Percentiles rank a stretch among this genome's conserved stretches.
Evolutionary conservation across 257 asterid genomes (phyloP).

Genomic region (Datura wrightii): DNA sequence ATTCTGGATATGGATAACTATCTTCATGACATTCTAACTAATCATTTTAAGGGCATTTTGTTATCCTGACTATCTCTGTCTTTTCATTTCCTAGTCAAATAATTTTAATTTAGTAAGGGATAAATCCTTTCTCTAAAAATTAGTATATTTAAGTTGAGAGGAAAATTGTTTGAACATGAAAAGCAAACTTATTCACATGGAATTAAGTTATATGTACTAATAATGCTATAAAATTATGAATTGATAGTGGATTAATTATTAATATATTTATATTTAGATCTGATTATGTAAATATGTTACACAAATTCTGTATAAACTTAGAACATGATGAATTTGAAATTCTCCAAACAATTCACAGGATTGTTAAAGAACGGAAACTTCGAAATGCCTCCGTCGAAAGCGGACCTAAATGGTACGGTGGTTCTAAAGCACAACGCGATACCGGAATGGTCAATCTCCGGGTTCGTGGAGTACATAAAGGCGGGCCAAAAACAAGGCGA

Average conservation of each 20-base stretch:
- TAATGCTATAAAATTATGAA: no score
- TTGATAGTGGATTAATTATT: no score
- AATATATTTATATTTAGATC: no score
- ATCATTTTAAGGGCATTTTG: not conserved
- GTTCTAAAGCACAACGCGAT: constrained; percentile 65
- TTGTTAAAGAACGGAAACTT: constrained; percentile 82
- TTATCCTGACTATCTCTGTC: not conserved
- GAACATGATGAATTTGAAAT: no score
- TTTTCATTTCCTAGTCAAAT: not conserved
- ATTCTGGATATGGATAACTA: constrained; percentile 22
- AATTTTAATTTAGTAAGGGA: not conserved
- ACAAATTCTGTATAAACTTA: no score
- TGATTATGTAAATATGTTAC: no score
- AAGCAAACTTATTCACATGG: no score
- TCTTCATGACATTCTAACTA: not conserved
- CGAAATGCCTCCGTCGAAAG: constrained; percentile 60
- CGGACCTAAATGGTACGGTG: constrained; percentile 72
- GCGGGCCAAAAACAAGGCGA: constrained; percentile 99
- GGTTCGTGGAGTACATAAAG: constrained; percentile 90
- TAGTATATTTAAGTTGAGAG: not conserved
- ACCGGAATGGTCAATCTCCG: constrained; percentile 75
- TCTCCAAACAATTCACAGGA: constrained; percentile 52
- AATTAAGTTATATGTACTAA: no score
- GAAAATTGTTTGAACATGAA: not conserved
- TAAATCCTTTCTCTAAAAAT: not conserved